Conservation (phyloP, 306 rosid species). For the Echinosophora koreensis region DNA sequence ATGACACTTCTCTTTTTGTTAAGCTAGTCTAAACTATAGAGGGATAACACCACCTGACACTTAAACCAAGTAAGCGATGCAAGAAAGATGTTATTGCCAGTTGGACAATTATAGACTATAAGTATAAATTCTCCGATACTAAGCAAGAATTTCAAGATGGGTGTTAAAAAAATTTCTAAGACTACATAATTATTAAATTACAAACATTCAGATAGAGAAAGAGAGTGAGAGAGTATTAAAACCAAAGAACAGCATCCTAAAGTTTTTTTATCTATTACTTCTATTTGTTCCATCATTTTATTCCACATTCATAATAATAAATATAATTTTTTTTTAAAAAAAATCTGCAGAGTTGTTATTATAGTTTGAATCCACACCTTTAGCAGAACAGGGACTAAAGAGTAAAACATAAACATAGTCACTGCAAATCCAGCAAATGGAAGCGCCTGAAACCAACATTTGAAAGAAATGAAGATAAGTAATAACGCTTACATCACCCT, state of each 20-base stretch:
- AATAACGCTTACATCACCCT: conserved; percentile 16
- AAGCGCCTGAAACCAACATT: conserved; percentile 72
- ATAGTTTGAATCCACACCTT: conserved; percentile 64
- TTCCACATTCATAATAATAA: conserved; percentile 20
- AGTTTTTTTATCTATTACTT: conserved; percentile 7
- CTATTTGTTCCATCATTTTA: not conserved
- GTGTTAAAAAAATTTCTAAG: not conserved
- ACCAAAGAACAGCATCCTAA: conserved; percentile 4
- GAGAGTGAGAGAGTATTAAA: not conserved
- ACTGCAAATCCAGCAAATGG: conserved; percentile 89
- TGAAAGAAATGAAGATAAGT: conserved; percentile 34
- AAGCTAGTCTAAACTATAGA: not conserved
- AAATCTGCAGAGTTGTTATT: conserved; percentile 27
- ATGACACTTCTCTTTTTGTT: not conserved
- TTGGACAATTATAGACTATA: conserved; percentile 15
- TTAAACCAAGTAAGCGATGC: not conserved
- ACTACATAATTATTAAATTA: not conserved
- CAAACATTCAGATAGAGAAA: not conserved
- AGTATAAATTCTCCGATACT: not conserved
- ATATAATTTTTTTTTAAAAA: conserved; percentile 2
- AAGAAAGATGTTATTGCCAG: conserved; percentile 18
- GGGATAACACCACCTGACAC: conserved; percentile 6
- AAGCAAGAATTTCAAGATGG: conserved; percentile 32
- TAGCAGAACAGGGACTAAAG: conserved; percentile 86
- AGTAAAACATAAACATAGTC: conserved; percentile 94